These are phyloP conservation scores for Camellia japonica DNA, from an alignment of 148 eudicot species.

Conservation along the genomic window DNA sequence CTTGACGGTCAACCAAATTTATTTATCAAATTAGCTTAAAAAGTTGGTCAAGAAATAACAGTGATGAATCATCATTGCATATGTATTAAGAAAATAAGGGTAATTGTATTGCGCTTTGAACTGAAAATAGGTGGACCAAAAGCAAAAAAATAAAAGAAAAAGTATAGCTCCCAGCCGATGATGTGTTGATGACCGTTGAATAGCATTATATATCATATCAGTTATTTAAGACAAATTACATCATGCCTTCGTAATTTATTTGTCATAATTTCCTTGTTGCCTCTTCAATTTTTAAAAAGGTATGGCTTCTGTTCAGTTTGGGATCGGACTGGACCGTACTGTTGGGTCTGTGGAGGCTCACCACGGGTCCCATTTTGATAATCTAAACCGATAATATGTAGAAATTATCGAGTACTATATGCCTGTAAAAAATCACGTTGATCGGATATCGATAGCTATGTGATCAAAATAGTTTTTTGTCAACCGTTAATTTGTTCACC, in stretches of 20 bases:
- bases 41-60: background rate
- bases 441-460: no score
- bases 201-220: background rate
- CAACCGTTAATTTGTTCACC: no score
- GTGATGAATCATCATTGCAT: background rate
- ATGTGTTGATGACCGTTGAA: constrained; percentile 1
- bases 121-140: background rate
- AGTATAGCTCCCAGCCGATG: background rate
- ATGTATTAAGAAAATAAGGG: background rate
- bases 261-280: background rate
- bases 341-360: no score
- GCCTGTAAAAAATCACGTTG: no score
- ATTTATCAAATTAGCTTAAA: background rate
- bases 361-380: no score
- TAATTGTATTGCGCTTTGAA: background rate
- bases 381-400: no score
- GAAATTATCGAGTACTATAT: no score
- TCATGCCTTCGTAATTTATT: background rate
- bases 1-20: background rate
- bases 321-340: no score
- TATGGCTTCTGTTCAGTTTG: no score
- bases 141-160: background rate
- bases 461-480: no score
- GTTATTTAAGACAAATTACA: background rate
- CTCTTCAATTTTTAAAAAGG: no score